Evolutionary conservation across 1,284 basidiomycete species (phyloP), one percentile per base, ranked within the genome.

Genomic region (Austroboletus novae-zelandiae): DNA sequence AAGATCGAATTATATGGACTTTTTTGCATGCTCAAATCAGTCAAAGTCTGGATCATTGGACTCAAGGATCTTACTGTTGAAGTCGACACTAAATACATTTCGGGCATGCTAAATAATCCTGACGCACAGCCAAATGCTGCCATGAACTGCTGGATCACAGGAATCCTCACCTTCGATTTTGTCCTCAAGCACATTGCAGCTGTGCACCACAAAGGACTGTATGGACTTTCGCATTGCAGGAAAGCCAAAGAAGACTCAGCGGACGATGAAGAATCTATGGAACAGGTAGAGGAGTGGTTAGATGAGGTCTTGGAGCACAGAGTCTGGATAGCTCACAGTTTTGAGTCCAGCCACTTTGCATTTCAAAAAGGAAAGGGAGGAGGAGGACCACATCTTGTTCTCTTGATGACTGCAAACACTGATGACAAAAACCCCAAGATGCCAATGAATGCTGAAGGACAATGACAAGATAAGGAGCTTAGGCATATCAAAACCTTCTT

Each of bases 1-100:
- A 77, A 77, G 50, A 48, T 73, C 2, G 70, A 77, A 44, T 49
- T 78, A 0, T 76, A 72, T 48, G 69, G 73, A 0, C 55, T 75
- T 0, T 74, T 67, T 51, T 56, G 67, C 0, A 62, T 70, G 0
- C 53, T 50, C 1, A 3, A 25, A 7, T 11, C 35, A 0, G 35
- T 36, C 31, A 43, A 43, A n/a, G 34, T 54, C 3, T 52, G 18
- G 9, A 48, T 48, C 1, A 48, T 54, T 6, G 31, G 46, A 0
- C 2, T 54, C 2, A 2, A 1, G 4, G 35, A 43, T 8, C 17
- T 53, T 3, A 50, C 30, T 1, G 29, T 54, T 1, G 40, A 54
- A 15, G 36, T 54, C 0, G 36, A 51, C 1, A 15, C 9, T 0
- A 47, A 54, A 3, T 50, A 54, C 17, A 27, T 54, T 4, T 39